These are phyloP conservation scores for Amanita muscaria DNA, from an alignment of 768 basidiomycete species.

Conservation along the genomic window DNA sequence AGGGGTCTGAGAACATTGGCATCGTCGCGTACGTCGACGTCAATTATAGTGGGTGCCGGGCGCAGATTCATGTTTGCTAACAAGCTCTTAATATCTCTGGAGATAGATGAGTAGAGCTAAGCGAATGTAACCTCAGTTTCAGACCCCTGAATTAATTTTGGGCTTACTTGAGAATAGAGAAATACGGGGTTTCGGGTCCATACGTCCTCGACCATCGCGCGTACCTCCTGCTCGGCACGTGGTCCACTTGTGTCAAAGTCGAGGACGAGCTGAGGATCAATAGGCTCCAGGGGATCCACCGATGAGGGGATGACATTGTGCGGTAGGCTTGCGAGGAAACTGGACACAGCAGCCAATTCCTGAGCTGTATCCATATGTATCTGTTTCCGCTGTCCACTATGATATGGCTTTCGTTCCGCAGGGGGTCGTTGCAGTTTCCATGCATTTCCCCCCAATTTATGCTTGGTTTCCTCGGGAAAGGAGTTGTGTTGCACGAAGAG, in stretches of 20 bases:
- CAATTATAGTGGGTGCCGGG: constrained; percentile 59
- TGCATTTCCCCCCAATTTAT: too few relatives aligned
- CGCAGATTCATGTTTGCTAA: constrained; percentile 46
- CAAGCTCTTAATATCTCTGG: constrained; percentile 58
- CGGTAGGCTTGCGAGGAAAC: constrained; percentile 64
- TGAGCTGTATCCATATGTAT: constrained; percentile 42
- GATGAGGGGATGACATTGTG: constrained; percentile 65
- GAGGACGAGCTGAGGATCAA: constrained; percentile 75
- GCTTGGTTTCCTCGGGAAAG: too few relatives aligned
- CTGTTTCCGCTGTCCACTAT: constrained; percentile 21
- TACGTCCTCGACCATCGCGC: constrained; percentile 49
- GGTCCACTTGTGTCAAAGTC: constrained; percentile 73
- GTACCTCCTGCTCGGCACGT: constrained; percentile 52
- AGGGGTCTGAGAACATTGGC: constrained; percentile 53
- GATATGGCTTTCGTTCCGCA: constrained; percentile 20
- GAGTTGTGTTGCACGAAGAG: constrained; percentile 24
- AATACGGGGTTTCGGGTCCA: constrained; percentile 72
- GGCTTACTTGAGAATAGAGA: constrained; percentile 59
- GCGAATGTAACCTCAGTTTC: background rate
- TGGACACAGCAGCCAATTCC: constrained; percentile 68
- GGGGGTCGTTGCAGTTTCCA: background rate
- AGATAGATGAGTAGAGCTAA: constrained; percentile 54
- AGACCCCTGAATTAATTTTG: background rate
- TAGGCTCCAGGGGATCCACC: constrained; percentile 53
- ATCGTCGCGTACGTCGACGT: constrained; percentile 69